Conservation (phyloP, 148 eudicot species). For the Silene uniflora region DNA sequence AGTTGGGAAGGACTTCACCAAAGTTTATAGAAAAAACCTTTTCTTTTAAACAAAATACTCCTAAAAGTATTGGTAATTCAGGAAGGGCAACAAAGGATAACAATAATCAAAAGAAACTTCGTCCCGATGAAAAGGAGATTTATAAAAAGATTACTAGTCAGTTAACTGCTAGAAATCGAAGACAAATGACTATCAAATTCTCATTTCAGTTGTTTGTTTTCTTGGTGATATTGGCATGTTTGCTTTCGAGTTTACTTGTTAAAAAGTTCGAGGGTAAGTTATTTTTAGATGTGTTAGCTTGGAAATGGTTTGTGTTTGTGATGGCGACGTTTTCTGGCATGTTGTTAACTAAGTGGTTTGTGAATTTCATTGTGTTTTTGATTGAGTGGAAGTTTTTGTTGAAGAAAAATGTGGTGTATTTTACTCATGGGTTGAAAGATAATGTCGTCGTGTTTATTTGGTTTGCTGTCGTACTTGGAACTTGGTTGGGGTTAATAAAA, state of each 20-base stretch:
- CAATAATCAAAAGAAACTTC: slow-evolving; percentile 25
- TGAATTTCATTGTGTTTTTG: slow-evolving; percentile 55
- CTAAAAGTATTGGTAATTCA: slow-evolving; percentile 23
- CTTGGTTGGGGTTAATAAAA: slow-evolving; percentile 57
- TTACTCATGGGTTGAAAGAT: slow-evolving; percentile 66
- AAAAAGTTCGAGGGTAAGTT: slow-evolving; percentile 26
- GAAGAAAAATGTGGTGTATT: slow-evolving; percentile 71
- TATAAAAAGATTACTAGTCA: slow-evolving; percentile 59
- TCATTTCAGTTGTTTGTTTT: slow-evolving; percentile 48
- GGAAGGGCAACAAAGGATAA: slow-evolving; percentile 16
- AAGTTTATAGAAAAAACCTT: background rate
- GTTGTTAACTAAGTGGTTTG: slow-evolving; percentile 62
- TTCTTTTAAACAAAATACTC: slow-evolving; percentile 20
- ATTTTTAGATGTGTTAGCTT: slow-evolving; percentile 44
- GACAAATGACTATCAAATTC: slow-evolving; percentile 50
- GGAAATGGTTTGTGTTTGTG: slow-evolving; percentile 73
- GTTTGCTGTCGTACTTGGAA: slow-evolving; percentile 58
- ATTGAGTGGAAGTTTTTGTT: slow-evolving; percentile 69
- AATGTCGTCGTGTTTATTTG: slow-evolving; percentile 66
- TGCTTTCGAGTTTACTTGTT: slow-evolving; percentile 49
- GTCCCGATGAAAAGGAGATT: slow-evolving; percentile 63
- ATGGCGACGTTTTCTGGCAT: slow-evolving; percentile 73
- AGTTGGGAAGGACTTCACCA: background rate
- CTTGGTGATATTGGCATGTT: slow-evolving; percentile 34
- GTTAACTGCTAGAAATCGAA: slow-evolving; percentile 40